phyloP scores from a whole-genome alignment of 2,329 filamentous ascomycete genomes.

The Exophiala aquamarina region DNA sequence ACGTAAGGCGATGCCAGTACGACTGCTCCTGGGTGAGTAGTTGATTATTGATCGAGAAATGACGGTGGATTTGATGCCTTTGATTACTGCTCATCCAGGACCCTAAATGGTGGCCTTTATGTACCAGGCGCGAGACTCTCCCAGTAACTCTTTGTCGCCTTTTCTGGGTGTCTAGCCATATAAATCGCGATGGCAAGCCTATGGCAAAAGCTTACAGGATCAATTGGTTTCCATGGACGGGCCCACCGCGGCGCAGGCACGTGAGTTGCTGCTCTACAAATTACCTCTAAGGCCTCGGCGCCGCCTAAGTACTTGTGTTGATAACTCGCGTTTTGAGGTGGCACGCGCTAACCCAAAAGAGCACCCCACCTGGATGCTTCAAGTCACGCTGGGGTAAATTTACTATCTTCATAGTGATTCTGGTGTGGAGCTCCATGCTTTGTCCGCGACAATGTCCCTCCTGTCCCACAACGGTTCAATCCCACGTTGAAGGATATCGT shows the following conservation, averaged over 20 bases:
- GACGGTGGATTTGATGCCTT: constrained; percentile 3
- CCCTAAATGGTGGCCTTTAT: not conserved
- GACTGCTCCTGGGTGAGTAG: not conserved
- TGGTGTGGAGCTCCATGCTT: too few relatives aligned
- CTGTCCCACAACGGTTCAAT: too few relatives aligned
- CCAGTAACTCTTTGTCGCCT: not conserved
- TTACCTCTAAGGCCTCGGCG: not conserved
- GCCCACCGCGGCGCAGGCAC: too few relatives aligned
- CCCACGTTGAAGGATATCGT: too few relatives aligned
- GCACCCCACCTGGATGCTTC: too few relatives aligned
- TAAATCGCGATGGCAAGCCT: not conserved
- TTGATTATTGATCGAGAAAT: not conserved
- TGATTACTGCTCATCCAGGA: not conserved
- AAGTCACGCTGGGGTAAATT: too few relatives aligned
- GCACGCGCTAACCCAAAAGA: too few relatives aligned
- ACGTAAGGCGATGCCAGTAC: not conserved
- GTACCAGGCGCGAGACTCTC: not conserved
- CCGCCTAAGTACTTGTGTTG: too few relatives aligned
- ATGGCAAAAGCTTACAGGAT: not conserved
- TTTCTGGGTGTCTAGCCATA: not conserved
- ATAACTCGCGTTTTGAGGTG: too few relatives aligned
- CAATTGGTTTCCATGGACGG: too few relatives aligned
- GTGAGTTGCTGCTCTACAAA: not conserved
- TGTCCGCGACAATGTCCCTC: too few relatives aligned
- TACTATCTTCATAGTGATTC: too few relatives aligned